Conservation (phyloP, 2,329 filamentous ascomycete species). For the Ophiocordyceps camponoti-rufipedis region DNA sequence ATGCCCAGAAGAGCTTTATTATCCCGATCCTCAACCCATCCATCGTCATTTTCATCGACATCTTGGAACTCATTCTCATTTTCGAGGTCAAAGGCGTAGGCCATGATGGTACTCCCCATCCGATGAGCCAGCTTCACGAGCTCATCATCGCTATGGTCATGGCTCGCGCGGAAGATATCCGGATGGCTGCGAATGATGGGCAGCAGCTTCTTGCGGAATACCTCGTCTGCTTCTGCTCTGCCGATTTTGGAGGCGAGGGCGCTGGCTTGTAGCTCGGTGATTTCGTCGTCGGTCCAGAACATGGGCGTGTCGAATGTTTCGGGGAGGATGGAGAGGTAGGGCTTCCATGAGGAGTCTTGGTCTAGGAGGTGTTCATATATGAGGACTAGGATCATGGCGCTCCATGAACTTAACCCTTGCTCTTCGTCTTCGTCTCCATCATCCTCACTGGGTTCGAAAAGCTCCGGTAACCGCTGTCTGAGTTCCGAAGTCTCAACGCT, state of each 20-base stretch:
- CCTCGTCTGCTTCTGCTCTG: slow-evolving; percentile 48
- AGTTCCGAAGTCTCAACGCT: slow-evolving; percentile 56
- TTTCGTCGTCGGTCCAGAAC: slow-evolving; percentile 64
- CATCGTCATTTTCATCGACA: slow-evolving; percentile 40
- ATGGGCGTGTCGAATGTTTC: slow-evolving; percentile 64
- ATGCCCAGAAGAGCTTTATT: slow-evolving; percentile 52
- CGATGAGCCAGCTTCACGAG: slow-evolving; percentile 44
- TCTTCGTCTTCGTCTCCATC: slow-evolving; percentile 16
- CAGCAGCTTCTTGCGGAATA: slow-evolving; percentile 40
- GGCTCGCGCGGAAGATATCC: slow-evolving; percentile 21
- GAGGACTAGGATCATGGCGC: slow-evolving; percentile 54
- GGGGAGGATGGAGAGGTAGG: slow-evolving; percentile 64
- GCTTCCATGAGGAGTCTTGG: slow-evolving; percentile 48
- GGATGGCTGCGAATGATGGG: slow-evolving; percentile 28
- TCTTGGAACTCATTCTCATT: slow-evolving; percentile 27
- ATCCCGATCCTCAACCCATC: slow-evolving; percentile 46
- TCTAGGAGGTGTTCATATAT: slow-evolving; percentile 53
- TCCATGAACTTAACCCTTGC: slow-evolving; percentile 32
- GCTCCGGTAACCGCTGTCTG: slow-evolving; percentile 32
- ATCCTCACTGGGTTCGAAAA: slow-evolving; percentile 25
- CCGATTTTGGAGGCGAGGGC: slow-evolving; percentile 63
- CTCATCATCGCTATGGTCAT: slow-evolving; percentile 20
- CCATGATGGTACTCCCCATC: slow-evolving; percentile 82
- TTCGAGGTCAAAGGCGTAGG: slow-evolving; percentile 74
- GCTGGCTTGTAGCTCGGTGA: slow-evolving; percentile 57